Evolutionary conservation across 805 yeast species (phyloP).

Genomic region (Saccharomyces kudriavzevii): DNA sequence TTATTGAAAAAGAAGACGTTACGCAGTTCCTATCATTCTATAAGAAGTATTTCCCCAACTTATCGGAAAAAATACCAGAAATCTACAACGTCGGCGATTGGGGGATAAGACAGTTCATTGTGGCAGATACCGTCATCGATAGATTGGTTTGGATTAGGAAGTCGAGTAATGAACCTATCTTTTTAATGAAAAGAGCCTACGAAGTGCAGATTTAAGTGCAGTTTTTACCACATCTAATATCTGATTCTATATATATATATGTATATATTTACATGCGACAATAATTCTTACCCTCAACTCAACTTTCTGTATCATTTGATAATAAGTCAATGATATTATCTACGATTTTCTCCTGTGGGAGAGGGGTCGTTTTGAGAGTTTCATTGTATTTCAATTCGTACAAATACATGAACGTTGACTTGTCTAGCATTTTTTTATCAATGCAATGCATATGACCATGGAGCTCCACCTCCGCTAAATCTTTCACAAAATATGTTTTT

Average conservation of each 20-base stretch:
- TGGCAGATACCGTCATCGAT: conserved; percentile 47
- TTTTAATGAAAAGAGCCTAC: conserved; percentile 20
- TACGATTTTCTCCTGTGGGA: conserved; percentile 4
- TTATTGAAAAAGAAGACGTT: conserved; percentile 45
- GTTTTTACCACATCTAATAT: neutral
- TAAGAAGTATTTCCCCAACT: conserved; percentile 43
- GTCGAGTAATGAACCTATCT: conserved; percentile 31
- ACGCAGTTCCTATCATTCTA: conserved; percentile 46
- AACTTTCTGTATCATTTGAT: conserved; percentile 1
- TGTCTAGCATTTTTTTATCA: conserved; percentile 15
- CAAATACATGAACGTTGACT: conserved; percentile 16
- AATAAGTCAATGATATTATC: conserved; percentile 5
- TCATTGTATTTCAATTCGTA: conserved; percentile 8
- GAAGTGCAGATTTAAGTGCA: neutral
- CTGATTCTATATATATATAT: neutral
- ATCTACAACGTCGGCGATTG: conserved; percentile 44
- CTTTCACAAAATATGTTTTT: conserved; percentile 14
- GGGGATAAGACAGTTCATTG: conserved; percentile 34
- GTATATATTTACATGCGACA: neutral
- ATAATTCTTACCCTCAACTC: neutral
- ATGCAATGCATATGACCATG: conserved; percentile 13
- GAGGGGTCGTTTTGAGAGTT: neutral
- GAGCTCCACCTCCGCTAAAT: conserved; percentile 9
- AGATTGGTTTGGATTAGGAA: conserved; percentile 38
- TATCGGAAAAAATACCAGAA: conserved; percentile 46